Percentiles rank a stretch among this genome's conserved stretches.
phyloP scores from a whole-genome alignment of 148 eudicot genomes.

The Linanthus parryae region DNA sequence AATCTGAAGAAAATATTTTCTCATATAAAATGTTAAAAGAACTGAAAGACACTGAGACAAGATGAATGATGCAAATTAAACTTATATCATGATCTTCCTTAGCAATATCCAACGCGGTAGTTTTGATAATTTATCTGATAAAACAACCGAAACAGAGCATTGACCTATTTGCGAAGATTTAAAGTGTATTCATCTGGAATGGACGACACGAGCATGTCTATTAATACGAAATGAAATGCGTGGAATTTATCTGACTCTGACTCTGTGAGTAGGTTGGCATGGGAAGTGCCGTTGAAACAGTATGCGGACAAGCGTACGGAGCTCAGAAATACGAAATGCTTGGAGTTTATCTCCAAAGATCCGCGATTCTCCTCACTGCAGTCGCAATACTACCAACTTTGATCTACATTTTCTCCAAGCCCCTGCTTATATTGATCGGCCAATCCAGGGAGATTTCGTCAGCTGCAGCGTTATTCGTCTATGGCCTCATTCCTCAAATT shows the following conservation, averaged over 20 bases:
- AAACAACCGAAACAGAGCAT: no score
- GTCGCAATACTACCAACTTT: constrained; percentile 17
- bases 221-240: no score
- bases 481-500: constrained; percentile 23
- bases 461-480: constrained; percentile 12
- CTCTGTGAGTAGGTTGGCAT: constrained; percentile 13
- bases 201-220: no score
- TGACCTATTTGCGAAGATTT: no score
- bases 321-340: constrained; percentile 17
- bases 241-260: not conserved
- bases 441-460: constrained; percentile 14
- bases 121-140: no score
- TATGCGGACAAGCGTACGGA: constrained; percentile 26
- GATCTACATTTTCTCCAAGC: constrained; percentile 18
- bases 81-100: no score
- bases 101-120: no score
- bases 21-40: no score
- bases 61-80: no score
- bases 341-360: constrained; percentile 21
- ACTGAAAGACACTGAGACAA: no score
- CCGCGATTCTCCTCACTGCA: constrained; percentile 15
- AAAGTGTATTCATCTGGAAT: no score
- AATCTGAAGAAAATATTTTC: no score
- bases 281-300: constrained; percentile 27
- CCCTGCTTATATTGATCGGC: constrained; percentile 10